Percentiles rank a stretch among this genome's conserved stretches.
These are phyloP conservation scores for Amorphotheca resinae DNA, from an alignment of 495 filamentous ascomycete species.

Conservation along the genomic window DNA sequence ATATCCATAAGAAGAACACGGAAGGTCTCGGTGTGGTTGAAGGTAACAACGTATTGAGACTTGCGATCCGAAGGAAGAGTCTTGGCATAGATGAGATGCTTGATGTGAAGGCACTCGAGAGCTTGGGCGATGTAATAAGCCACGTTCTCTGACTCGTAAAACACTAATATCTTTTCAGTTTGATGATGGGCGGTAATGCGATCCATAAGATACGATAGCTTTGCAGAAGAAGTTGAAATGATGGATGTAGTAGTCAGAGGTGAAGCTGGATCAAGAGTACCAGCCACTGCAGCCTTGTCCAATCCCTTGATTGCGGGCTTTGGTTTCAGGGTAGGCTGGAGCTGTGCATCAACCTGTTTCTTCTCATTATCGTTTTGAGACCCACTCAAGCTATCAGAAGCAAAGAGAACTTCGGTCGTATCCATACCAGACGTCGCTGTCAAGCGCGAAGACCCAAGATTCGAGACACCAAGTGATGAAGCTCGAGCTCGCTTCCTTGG, in stretches of 20 bases:
- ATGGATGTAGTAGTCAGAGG: slow-evolving; percentile 46
- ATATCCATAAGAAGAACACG: slow-evolving; percentile 84
- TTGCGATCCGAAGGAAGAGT: slow-evolving; percentile 46
- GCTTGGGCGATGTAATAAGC: slow-evolving; percentile 75
- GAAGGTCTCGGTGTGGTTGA: slow-evolving; percentile 52
- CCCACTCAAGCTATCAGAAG: neutral
- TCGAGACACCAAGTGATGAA: neutral
- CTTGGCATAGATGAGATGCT: slow-evolving; percentile 74
- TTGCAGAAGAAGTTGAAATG: slow-evolving; percentile 71
- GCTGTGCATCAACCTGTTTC: neutral
- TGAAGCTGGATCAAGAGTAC: slow-evolving; percentile 3
- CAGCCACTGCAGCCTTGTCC: neutral
- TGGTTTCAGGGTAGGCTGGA: neutral
- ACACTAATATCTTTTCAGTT: slow-evolving; percentile 78
- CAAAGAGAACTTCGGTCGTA: neutral
- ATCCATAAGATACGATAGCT: slow-evolving; percentile 76
- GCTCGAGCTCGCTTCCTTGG: neutral
- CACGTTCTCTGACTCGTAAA: slow-evolving; percentile 79
- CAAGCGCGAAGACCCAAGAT: neutral
- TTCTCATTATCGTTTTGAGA: neutral
- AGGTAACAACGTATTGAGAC: slow-evolving; percentile 61
- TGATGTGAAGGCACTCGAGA: slow-evolving; percentile 61
- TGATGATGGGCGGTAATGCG: slow-evolving; percentile 51
- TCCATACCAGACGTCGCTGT: neutral
- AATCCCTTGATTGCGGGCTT: slow-evolving; percentile 3